Base-by-base conservation (phyloP, 306 rosid species). In the Castanea sativa region DNA sequence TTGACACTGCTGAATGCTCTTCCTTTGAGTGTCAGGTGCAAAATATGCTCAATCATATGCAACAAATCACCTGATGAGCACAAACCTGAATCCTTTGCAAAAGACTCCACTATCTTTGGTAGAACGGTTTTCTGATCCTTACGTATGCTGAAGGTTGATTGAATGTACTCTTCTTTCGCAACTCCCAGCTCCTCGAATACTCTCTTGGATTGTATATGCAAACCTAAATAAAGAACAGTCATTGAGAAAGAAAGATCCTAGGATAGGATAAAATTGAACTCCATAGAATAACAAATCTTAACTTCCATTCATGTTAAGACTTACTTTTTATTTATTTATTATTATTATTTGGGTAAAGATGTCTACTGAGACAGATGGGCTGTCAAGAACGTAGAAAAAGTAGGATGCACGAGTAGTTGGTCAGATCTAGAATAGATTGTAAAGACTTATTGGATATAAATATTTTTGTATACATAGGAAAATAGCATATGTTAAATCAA, bases 101-200 rank as follows among this genome's bases (percentile, higher is more conserved):
- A 94, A 51, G 87, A 87, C 72, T 94, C 99, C 73, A 92, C 91
- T 71, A 90, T 82, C 88, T 90, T 92, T 2, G 99, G 99, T 51
- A 92, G 83, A 74, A 91, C 89, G 77, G 92, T 77, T 84, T 88
- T 94, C 33, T 82, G 93, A 74, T 89, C 97, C 84, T 87, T 94
- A 67, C 81, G 90, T 69, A 84, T 65, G 4, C 85, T 55, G 69
- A 90, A 77, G 79, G 84, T 92, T 49, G 97, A 92, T 59, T 85
- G 88, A 79, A 94, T 85, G 86, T 92, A 92, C 73, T 94, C 99
- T 57, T 92, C 97, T 82, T 86, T 94, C 15, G 99, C 99, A 75
- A 80, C 85, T 84, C 90, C 95, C 67, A 94, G 91, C 91, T 94
- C 95, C 78, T 92, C 95, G 23, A 79, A 80, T 73, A 94, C 87